Evolutionary conservation across 768 basidiomycete genomes (phyloP).

Genomic region (Royoungia palumana): DNA sequence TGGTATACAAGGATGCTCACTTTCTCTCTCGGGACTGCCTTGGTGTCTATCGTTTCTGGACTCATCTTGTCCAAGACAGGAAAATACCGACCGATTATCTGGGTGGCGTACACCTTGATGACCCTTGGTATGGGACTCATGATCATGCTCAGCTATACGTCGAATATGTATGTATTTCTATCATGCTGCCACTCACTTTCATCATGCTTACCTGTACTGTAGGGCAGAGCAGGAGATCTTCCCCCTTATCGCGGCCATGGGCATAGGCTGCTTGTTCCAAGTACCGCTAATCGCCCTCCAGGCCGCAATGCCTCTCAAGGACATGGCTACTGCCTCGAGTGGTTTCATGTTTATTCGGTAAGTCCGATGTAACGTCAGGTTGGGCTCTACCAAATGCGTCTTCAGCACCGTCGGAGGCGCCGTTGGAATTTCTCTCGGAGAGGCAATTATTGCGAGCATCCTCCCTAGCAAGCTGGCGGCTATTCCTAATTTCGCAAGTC

Average conservation of each 20-base stretch:
- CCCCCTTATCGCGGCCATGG: conserved; percentile 63
- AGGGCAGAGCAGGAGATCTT: conserved; percentile 65
- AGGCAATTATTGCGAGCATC: conserved; percentile 65
- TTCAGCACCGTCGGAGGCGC: conserved; percentile 70
- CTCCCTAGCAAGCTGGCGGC: conserved; percentile 31
- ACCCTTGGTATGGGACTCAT: conserved; percentile 71
- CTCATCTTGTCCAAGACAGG: conserved; percentile 54
- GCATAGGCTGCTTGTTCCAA: conserved; percentile 66
- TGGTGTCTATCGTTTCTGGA: conserved; percentile 56
- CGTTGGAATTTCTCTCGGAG: conserved; percentile 69
- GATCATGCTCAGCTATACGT: conserved; percentile 60
- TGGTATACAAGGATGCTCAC: conserved; percentile 57
- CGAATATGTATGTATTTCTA: conserved; percentile 30
- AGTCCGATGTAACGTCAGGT: background rate
- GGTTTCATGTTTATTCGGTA: conserved; percentile 70
- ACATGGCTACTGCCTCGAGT: conserved; percentile 80
- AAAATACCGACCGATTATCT: conserved; percentile 59
- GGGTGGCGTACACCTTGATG: conserved; percentile 55
- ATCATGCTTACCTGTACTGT: conserved; percentile 4
- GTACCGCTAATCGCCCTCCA: conserved; percentile 70
- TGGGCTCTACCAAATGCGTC: background rate
- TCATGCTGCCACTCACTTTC: background rate
- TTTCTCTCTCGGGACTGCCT: conserved; percentile 59
- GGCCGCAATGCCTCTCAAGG: conserved; percentile 82
- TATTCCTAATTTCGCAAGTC: conserved; percentile 31